Evolutionary conservation across 2,329 filamentous ascomycete species (phyloP).

Genomic region (Aspergillus ustus): DNA sequence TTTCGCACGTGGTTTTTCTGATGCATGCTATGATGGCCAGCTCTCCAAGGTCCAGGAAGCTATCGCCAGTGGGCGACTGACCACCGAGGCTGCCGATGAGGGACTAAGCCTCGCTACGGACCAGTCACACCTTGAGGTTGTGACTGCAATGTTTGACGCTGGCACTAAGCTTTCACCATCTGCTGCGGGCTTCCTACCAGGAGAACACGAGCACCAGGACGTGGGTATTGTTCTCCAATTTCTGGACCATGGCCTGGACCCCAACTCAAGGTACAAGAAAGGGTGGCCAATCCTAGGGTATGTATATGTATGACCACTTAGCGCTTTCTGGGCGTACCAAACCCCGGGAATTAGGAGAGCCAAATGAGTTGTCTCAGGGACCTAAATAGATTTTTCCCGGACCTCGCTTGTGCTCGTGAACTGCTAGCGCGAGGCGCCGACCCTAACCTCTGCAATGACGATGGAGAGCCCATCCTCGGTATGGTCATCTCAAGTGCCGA

Average conservation of each 20-base stretch:
- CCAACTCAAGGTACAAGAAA: background rate
- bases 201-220: background rate
- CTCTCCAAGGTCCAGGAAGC: too few species aligned
- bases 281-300: constrained; percentile 1
- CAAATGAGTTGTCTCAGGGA: background rate
- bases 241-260: constrained; percentile 4
- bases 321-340: background rate
- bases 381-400: background rate
- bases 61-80: too few species aligned
- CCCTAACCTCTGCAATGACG: background rate
- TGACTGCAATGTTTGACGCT: constrained; percentile 18
- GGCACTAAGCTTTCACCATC: constrained; percentile 9
- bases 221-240: background rate
- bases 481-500: too few species aligned
- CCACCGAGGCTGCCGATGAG: background rate
- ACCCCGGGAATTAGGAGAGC: too few species aligned
- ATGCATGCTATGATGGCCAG: too few species aligned
- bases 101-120: constrained; percentile 17
- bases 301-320: background rate
- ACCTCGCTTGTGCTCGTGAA: background rate
- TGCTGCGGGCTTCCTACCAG: background rate
- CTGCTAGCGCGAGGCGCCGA: background rate
- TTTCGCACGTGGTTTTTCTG: too few species aligned
- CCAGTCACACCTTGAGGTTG: constrained; percentile 11
- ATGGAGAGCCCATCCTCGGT: background rate